These are phyloP conservation scores for Starmera quercuum DNA, from an alignment of 805 yeast species.

Conservation along the genomic window DNA sequence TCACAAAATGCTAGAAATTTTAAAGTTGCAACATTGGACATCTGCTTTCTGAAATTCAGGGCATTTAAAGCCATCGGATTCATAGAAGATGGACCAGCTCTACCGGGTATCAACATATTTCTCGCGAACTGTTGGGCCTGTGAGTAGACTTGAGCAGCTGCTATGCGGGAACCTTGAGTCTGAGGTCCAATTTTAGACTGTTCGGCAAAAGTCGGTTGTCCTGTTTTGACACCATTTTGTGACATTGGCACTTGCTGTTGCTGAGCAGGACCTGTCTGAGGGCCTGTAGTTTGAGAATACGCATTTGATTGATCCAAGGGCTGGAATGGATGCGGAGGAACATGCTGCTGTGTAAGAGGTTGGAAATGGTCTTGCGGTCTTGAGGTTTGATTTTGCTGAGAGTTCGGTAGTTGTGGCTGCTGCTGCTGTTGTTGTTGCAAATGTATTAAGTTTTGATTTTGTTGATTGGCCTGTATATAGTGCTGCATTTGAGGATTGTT, in stretches of 20 bases:
- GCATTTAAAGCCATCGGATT: slow-evolving; percentile 6
- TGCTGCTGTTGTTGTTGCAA: slow-evolving; percentile 6
- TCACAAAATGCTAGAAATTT: slow-evolving; percentile 45
- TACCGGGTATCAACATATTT: not conserved
- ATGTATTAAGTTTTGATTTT: slow-evolving; percentile 8
- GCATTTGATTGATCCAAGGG: too few species aligned
- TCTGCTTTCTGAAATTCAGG: slow-evolving; percentile 26
- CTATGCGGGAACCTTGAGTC: not conserved
- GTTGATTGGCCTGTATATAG: slow-evolving; percentile 3
- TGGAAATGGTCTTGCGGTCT: not conserved
- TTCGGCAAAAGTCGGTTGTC: too few species aligned
- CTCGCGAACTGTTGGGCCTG: not conserved
- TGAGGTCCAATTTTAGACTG: too few species aligned
- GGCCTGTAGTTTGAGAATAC: too few species aligned
- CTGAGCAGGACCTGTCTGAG: too few species aligned
- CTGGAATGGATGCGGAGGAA: slow-evolving; percentile 8
- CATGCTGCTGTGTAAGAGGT: slow-evolving; percentile 3
- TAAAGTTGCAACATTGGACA: slow-evolving; percentile 43
- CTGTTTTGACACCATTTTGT: too few species aligned
- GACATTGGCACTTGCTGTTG: too few species aligned
- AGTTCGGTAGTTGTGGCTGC: slow-evolving; percentile 6
- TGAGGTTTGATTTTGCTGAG: too few species aligned
- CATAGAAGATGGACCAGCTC: not conserved
- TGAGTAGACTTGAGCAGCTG: not conserved
- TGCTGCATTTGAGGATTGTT: slow-evolving; percentile 7